Percentiles rank a stretch among this genome's conserved stretches.
phyloP scores from a whole-genome alignment of 2,329 filamentous ascomycete species.

The Trichoderma sp. region DNA sequence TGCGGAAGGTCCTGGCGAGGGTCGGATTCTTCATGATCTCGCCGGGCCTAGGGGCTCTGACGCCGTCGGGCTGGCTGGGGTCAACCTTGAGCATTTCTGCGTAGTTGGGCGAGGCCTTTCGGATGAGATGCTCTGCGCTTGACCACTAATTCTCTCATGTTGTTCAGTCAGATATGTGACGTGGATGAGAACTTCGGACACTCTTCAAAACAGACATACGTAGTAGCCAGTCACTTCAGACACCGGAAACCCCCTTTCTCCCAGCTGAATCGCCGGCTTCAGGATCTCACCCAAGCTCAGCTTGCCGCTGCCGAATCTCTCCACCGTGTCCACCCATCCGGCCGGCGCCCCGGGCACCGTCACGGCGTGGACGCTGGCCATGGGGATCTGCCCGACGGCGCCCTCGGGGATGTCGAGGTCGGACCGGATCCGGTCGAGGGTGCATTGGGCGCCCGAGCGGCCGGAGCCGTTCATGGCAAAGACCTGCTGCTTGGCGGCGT shows the following conservation, averaged over 20 bases:
- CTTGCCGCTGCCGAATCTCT: constrained; percentile 87
- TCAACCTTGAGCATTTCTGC: constrained; percentile 86
- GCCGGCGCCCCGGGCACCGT: constrained; percentile 90
- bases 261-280: constrained; percentile 79
- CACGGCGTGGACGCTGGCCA: constrained; percentile 74
- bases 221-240: constrained; percentile 72
- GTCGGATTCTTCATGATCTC: constrained; percentile 88
- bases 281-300: constrained; percentile 76
- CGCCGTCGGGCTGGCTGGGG: constrained; percentile 65
- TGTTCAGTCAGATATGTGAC: neutral
- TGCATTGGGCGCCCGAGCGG: constrained; percentile 70
- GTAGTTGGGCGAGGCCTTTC: constrained; percentile 79
- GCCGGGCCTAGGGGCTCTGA: constrained; percentile 73
- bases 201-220: constrained; percentile 50
- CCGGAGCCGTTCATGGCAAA: constrained; percentile 91
- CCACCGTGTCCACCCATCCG: constrained; percentile 88
- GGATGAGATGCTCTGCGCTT: constrained; percentile 62
- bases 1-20: constrained; percentile 78
- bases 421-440: constrained; percentile 68
- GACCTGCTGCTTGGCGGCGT: constrained; percentile 78
- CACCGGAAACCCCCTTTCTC: constrained; percentile 87
- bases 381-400: constrained; percentile 65
- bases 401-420: constrained; percentile 67
- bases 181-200: too few relatives aligned
- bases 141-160: constrained; percentile 65